Percentiles rank a stretch among this genome's conserved stretches.
phyloP scores from a whole-genome alignment of 441 rosid genomes.

The Cnidoscolus chayamansa region DNA sequence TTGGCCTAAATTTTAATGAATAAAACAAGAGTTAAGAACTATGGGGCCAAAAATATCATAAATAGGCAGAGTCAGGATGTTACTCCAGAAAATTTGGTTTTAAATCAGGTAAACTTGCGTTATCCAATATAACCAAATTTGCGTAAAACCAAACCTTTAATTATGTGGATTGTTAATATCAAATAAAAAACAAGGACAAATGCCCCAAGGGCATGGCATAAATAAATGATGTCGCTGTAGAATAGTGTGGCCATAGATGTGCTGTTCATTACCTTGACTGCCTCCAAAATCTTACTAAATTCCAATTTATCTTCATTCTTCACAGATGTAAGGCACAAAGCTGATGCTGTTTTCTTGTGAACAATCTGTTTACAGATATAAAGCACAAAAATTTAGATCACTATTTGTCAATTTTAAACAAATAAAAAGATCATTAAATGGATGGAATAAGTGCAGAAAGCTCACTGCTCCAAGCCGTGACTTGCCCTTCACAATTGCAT shows the following conservation, averaged over 20 bases:
- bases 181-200: background rate
- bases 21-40: background rate
- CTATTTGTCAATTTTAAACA: background rate
- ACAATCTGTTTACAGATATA: constrained; percentile 46
- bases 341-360: constrained; percentile 84
- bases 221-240: background rate
- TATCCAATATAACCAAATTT: background rate
- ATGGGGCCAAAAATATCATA: background rate
- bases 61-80: background rate
- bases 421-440: background rate
- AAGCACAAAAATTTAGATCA: background rate
- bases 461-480: constrained; percentile 80
- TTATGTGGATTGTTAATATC: background rate
- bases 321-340: constrained; percentile 72
- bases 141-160: background rate
- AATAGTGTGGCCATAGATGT: no score
- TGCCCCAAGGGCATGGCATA: background rate
- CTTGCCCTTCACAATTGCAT: constrained; percentile 92
- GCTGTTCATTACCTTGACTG: constrained; percentile 51
- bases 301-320: constrained; percentile 83
- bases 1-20: constrained; percentile 45
- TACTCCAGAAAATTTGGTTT: no score
- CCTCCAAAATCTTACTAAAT: constrained; percentile 77
- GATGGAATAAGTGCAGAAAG: background rate
- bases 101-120: background rate